Percentiles rank a stretch among this genome's conserved stretches.
phyloP scores from a whole-genome alignment of 2,329 filamentous ascomycete species.

The Calycina marina region DNA sequence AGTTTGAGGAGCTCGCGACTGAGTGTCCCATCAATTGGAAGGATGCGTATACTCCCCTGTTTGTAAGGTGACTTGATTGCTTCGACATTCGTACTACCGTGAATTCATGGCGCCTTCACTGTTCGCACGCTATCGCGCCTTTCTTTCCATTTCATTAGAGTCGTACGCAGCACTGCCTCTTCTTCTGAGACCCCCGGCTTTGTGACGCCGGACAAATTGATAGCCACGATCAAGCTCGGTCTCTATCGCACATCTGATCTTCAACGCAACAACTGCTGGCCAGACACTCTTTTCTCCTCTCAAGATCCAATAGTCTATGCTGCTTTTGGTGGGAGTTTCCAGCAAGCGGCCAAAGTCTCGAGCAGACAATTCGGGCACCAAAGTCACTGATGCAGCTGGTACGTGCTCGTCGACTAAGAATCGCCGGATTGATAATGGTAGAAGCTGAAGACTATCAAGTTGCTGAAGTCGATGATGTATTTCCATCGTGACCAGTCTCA shows the following conservation, averaged over 20 bases:
- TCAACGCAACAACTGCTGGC: constrained; percentile 73
- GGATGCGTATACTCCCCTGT: too few relatives aligned
- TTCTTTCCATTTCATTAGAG: constrained; percentile 14
- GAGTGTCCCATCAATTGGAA: too few relatives aligned
- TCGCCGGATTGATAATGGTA: constrained; percentile 55
- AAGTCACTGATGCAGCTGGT: constrained; percentile 61
- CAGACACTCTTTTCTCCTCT: constrained; percentile 79
- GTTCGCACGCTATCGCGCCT: constrained; percentile 17
- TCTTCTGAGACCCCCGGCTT: constrained; percentile 21
- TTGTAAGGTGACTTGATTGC: too few relatives aligned
- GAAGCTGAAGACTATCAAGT: constrained; percentile 59
- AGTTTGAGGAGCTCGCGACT: too few relatives aligned
- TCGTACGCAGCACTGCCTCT: constrained; percentile 20
- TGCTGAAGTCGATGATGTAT: constrained; percentile 69
- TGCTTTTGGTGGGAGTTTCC: constrained; percentile 65
- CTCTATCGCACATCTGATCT: constrained; percentile 72
- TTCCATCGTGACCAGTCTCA: constrained; percentile 60
- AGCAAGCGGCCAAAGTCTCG: constrained; percentile 64
- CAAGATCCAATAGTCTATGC: constrained; percentile 71
- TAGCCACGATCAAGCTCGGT: constrained; percentile 79
- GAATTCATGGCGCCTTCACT: constrained; percentile 13
- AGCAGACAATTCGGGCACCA: constrained; percentile 65
- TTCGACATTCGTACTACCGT: background rate
- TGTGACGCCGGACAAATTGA: constrained; percentile 52
- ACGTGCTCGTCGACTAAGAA: constrained; percentile 75